Percentiles rank a stretch among this genome's conserved stretches.
These are phyloP conservation scores for Polychaeton citri DNA, from an alignment of 2,329 filamentous ascomycete genomes.

Conservation along the genomic window DNA sequence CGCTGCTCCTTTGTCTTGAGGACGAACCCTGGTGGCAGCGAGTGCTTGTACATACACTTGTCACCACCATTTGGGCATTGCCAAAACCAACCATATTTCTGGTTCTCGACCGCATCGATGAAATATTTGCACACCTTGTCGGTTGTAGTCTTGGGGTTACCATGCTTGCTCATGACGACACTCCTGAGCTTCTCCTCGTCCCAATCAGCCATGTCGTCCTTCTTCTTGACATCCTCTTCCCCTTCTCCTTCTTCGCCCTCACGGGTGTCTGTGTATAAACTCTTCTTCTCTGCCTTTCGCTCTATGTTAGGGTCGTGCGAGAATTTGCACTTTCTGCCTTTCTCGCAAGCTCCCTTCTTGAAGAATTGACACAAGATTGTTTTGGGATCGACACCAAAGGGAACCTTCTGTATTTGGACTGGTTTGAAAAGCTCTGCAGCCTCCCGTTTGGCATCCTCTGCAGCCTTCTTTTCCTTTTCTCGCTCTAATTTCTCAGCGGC, in stretches of 20 bases:
- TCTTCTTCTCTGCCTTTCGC: slow-evolving; percentile 84
- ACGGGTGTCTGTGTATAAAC: slow-evolving; percentile 75
- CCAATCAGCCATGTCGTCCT: slow-evolving; percentile 91
- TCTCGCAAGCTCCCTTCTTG: slow-evolving; percentile 95
- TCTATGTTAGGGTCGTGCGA: slow-evolving; percentile 81
- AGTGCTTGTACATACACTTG: slow-evolving; percentile 98
- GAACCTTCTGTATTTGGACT: slow-evolving; percentile 91
- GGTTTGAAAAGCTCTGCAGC: slow-evolving; percentile 75
- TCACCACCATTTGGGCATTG: slow-evolving; percentile 90
- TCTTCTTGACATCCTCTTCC: slow-evolving; percentile 61
- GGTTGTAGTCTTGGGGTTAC: slow-evolving; percentile 86
- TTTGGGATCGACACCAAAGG: slow-evolving; percentile 96
- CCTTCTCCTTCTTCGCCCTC: slow-evolving; percentile 54
- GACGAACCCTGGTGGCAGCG: slow-evolving; percentile 84
- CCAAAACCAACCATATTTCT: slow-evolving; percentile 99
- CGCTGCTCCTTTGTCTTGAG: slow-evolving; percentile 97
- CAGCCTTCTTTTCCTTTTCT: slow-evolving; percentile 81
- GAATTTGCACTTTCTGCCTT: slow-evolving; percentile 96
- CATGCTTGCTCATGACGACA: slow-evolving; percentile 91
- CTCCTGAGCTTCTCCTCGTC: slow-evolving; percentile 89
- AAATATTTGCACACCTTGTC: slow-evolving; percentile 99
- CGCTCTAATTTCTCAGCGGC: slow-evolving; percentile 49
- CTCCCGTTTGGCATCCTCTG: slow-evolving; percentile 73
- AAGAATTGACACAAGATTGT: slow-evolving; percentile 92
- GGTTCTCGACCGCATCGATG: slow-evolving; percentile 91